These are phyloP conservation scores for Dothidotthia symphoricarpi DNA, from an alignment of 2,329 filamentous ascomycete genomes.

Conservation along the genomic window DNA sequence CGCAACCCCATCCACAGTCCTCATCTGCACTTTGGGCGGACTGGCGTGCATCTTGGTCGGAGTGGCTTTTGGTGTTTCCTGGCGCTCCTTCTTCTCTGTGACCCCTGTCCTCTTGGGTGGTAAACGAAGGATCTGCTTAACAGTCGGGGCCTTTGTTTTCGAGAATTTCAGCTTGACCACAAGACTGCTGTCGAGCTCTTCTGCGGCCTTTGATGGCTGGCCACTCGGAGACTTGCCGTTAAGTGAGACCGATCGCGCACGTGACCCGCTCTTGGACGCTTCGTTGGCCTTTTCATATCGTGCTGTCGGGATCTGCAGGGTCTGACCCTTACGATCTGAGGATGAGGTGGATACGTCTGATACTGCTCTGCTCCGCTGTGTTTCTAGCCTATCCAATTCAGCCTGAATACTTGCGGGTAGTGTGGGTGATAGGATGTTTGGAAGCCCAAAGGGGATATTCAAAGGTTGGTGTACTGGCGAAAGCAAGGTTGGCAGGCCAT, in stretches of 20 bases:
- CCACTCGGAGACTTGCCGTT: constrained; percentile 28
- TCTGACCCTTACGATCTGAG: constrained; percentile 31
- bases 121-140: constrained; percentile 42
- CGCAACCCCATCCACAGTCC: constrained; percentile 7
- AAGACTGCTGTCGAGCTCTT: constrained; percentile 25
- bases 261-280: constrained; percentile 20
- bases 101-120: constrained; percentile 24
- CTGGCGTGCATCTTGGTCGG: constrained; percentile 13
- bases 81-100: constrained; percentile 30
- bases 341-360: constrained; percentile 39
- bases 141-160: constrained; percentile 49
- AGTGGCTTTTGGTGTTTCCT: constrained; percentile 19
- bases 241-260: constrained; percentile 26
- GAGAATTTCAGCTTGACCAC: constrained; percentile 55
- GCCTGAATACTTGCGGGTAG: constrained; percentile 57
- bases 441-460: constrained; percentile 45
- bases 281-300: constrained; percentile 21
- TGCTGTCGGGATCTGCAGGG: constrained; percentile 20
- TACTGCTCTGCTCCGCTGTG: constrained; percentile 35
- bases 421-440: constrained; percentile 58
- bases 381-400: constrained; percentile 49
- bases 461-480: constrained; percentile 46
- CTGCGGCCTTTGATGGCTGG: constrained; percentile 10
- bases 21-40: constrained; percentile 16
- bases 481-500: constrained; percentile 40